Conservation (phyloP, 345 rosid genomes). For the Carallia pectinifolia region DNA sequence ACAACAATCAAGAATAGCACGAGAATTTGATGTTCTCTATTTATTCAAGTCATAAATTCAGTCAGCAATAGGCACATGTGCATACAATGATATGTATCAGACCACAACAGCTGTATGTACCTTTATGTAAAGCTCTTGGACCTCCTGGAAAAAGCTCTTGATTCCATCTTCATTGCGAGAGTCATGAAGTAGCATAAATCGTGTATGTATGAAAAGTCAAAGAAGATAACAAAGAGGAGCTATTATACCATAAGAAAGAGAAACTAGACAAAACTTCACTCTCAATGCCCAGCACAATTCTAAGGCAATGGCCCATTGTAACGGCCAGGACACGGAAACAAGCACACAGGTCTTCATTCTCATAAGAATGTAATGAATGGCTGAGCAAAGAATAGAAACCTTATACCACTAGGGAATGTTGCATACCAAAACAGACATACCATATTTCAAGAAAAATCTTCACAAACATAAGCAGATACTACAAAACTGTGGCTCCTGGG, state of each 20-base stretch:
- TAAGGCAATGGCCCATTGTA: too few relatives aligned
- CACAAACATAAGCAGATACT: too few relatives aligned
- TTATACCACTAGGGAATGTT: too few relatives aligned
- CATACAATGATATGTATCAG: not conserved
- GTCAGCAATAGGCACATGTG: not conserved
- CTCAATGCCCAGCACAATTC: too few relatives aligned
- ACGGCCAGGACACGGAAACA: too few relatives aligned
- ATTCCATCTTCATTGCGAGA: constrained; percentile 95
- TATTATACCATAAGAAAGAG: not conserved
- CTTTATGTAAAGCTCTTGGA: constrained; percentile 74
- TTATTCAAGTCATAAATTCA: not conserved
- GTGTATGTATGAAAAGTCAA: constrained; percentile 67
- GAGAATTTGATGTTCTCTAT: not conserved
- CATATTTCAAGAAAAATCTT: too few relatives aligned
- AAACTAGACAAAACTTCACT: not conserved
- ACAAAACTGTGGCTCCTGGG: not conserved
- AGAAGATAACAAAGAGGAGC: constrained; percentile 26
- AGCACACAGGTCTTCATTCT: too few relatives aligned
- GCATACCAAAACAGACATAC: too few relatives aligned
- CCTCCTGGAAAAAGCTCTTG: constrained; percentile 93
- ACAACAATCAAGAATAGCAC: not conserved
- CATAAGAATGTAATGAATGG: too few relatives aligned
- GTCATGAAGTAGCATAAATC: constrained; percentile 95
- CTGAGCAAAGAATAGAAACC: too few relatives aligned
- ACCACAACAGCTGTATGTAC: constrained; percentile 17